Conservation (phyloP, 192 early-diverging fungal genomes). For the Coemansia sp. region DNA sequence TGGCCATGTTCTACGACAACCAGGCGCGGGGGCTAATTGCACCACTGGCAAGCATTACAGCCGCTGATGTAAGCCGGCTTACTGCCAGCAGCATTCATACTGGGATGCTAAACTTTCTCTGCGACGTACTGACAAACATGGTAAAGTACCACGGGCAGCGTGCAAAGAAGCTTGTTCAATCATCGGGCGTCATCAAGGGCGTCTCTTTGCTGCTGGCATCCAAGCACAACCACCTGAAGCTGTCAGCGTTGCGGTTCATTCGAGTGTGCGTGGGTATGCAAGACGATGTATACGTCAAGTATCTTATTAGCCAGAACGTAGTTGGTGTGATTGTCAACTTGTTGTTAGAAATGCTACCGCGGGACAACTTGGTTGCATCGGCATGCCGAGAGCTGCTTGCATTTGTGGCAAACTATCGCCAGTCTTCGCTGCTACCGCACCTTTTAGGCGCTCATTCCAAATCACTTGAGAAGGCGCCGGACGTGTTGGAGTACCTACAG, state of each 20-base stretch:
- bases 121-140: constrained; percentile 76
- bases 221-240: constrained; percentile 65
- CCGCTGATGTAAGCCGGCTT: constrained; percentile 29
- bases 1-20: constrained; percentile 75
- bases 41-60: constrained; percentile 60
- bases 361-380: constrained; percentile 84
- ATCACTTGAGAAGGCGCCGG: constrained; percentile 14
- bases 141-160: constrained; percentile 72
- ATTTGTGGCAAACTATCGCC: constrained; percentile 69
- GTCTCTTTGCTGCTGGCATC: constrained; percentile 67
- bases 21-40: constrained; percentile 62
- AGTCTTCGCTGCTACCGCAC: constrained; percentile 70
- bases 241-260: constrained; percentile 80
- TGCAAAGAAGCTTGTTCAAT: constrained; percentile 75
- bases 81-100: constrained; percentile 4
- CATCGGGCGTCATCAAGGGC: constrained; percentile 61
- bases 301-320: constrained; percentile 73
- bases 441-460: constrained; percentile 47
- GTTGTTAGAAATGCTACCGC: constrained; percentile 62
- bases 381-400: constrained; percentile 89
- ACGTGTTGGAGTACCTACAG: constrained; percentile 23
- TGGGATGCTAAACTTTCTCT: constrained; percentile 40
- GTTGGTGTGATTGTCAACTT: constrained; percentile 67
- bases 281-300: constrained; percentile 82
- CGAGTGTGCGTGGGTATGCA: constrained; percentile 72